phyloP scores from a whole-genome alignment of 2,329 filamentous ascomycete genomes.

The Phialophora macrospora region DNA sequence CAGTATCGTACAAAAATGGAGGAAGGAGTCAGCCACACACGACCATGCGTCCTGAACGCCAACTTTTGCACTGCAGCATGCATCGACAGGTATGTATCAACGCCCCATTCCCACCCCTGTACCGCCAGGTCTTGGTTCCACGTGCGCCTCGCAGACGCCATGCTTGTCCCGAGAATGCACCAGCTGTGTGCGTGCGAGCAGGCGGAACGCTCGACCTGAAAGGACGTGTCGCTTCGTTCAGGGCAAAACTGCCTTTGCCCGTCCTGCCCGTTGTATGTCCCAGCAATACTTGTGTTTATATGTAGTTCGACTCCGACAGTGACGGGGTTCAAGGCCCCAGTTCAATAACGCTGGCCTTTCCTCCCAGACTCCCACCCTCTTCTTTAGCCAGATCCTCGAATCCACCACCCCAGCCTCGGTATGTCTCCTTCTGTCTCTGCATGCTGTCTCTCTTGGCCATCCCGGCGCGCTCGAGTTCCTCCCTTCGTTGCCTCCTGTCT shows the following conservation, averaged over 20 bases:
- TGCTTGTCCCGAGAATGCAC: neutral
- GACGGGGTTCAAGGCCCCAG: conserved; percentile 8
- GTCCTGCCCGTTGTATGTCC: too few species aligned
- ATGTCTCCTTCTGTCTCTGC: conserved; percentile 8
- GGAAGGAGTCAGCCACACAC: too few species aligned
- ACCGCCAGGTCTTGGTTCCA: neutral
- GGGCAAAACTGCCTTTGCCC: too few species aligned
- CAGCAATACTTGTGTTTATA: neutral
- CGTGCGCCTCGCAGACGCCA: neutral
- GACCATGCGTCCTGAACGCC: neutral
- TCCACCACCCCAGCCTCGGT: conserved; percentile 27
- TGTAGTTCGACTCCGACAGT: neutral
- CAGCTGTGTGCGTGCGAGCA: neutral
- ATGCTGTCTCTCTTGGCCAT: neutral
- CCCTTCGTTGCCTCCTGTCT: neutral
- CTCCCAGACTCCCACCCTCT: neutral
- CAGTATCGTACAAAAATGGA: too few species aligned
- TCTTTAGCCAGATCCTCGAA: conserved; percentile 22
- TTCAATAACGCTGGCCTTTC: conserved; percentile 12
- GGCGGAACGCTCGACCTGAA: neutral
- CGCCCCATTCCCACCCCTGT: neutral
- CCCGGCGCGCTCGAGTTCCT: conserved; percentile 1
- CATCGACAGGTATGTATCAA: neutral
- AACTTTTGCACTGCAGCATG: neutral
- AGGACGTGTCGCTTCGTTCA: too few species aligned